These are phyloP conservation scores for Pyrenophora tritici-repentis DNA, from an alignment of 2,329 filamentous ascomycete species.

Conservation along the genomic window DNA sequence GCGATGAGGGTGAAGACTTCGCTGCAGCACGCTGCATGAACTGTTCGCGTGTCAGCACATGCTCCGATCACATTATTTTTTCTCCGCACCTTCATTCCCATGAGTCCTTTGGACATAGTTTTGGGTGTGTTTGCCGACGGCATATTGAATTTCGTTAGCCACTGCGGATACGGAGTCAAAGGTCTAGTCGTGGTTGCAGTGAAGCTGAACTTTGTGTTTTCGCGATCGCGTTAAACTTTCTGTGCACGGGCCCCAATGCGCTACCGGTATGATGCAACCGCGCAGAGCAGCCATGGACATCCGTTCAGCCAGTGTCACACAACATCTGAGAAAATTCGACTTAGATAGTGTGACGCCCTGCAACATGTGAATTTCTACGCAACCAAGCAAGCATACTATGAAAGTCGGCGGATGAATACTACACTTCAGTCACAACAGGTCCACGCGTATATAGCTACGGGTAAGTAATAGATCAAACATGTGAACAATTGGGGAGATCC, in stretches of 20 bases:
- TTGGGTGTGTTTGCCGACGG: conserved; percentile 52
- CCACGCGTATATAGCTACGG: no score
- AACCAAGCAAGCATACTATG: no score
- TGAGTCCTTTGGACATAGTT: conserved; percentile 81
- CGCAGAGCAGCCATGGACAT: not conserved
- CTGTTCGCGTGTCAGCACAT: conserved; percentile 41
- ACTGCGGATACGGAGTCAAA: not conserved
- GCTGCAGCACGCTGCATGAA: conserved; percentile 92
- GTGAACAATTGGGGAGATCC: no score
- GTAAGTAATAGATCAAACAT: no score
- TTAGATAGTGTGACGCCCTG: no score
- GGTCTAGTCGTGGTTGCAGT: not conserved
- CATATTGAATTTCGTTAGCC: conserved; percentile 23
- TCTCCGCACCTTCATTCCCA: conserved; percentile 77
- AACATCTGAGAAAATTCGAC: no score
- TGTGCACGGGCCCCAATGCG: conserved; percentile 9
- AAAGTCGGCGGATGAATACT: no score
- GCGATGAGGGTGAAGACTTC: conserved; percentile 57
- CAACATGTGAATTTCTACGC: no score
- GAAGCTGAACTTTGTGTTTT: conserved; percentile 5
- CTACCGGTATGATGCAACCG: conserved; percentile 5
- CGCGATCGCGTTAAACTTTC: conserved; percentile 15
- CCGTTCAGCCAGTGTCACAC: no score
- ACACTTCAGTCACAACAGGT: no score
- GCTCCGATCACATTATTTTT: not conserved